Base-by-base conservation (phyloP, 148 eudicot genomes). In the Amaranthus cruentus region DNA sequence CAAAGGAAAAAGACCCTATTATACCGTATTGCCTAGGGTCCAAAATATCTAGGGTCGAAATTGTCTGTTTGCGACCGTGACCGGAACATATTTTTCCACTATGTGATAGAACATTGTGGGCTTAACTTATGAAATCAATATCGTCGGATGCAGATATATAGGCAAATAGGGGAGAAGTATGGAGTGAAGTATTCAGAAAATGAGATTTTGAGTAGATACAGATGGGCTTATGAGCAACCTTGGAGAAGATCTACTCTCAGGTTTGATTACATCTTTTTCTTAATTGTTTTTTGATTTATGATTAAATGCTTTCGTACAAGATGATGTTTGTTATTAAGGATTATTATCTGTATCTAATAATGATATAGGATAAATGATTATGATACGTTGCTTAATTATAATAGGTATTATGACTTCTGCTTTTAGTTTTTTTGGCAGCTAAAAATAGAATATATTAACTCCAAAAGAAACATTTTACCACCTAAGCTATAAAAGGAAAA, bases 221-320 rank as follows among this genome's bases (percentile, higher is more conserved):
- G 97, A 65, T 74, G 89, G 83, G 99, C 99, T 75, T 95, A 95
- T 76, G 97, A 82, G 55, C 95, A 90, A 82, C 99, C 97, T 55
- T 95, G 99, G 99, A 92, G 88, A 53, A 78, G 87, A 85, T 95
- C 98, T 56, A 82, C 97, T 44, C 96, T 91, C 80, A 91, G 97
- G 98, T 94, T 59, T 28, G 1, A 28, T 42, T 47, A 47, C 18
- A 47, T 28, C 2, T 18, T 7, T 53, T 12, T 67, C 38, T 56
- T 4, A 21, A 4, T 54, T 55, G 7, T 72, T 58, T 11, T 4
- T 7, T 28, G 38, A 28, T 28, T 28, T 28, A 28, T 28, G 38
- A 28, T 28, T 28, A 28, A 28, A 28, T 2, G 73, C 69, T 55
- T 80, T 38, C 55, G 55, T 60, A 81, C 71, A 48, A 12, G 69